These are phyloP conservation scores for Yamadazyma paraphyllophila DNA, from an alignment of 805 yeast genomes.

Conservation along the genomic window DNA sequence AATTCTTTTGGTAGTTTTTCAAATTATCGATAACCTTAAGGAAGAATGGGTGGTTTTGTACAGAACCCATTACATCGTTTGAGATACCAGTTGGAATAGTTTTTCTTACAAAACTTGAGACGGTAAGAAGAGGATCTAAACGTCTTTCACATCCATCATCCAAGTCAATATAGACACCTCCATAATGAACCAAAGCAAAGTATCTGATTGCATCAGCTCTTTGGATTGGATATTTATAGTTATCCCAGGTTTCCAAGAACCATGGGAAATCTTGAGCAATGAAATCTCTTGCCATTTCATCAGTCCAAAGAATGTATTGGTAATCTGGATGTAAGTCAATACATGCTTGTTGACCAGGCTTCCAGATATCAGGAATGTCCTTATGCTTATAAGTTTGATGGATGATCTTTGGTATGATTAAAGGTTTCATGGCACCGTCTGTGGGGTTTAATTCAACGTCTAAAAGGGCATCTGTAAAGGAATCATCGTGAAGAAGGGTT, in stretches of 20 bases:
- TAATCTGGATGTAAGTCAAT: conserved; percentile 82
- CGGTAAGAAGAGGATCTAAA: conserved; percentile 76
- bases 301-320: conserved; percentile 89
- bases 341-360: conserved; percentile 71
- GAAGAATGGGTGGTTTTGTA: conserved; percentile 85
- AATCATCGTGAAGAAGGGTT: conserved; percentile 70
- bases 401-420: conserved; percentile 80
- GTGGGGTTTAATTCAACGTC: conserved; percentile 62
- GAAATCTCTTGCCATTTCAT: conserved; percentile 74
- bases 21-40: conserved; percentile 64
- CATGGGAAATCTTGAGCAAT: conserved; percentile 79
- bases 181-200: conserved; percentile 77
- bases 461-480: conserved; percentile 60
- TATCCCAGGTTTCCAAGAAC: conserved; percentile 78
- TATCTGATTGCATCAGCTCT: conserved; percentile 91
- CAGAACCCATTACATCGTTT: conserved; percentile 89
- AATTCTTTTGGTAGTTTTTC: conserved; percentile 58
- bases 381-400: conserved; percentile 89
- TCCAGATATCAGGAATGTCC: conserved; percentile 80
- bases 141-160: conserved; percentile 84
- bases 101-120: conserved; percentile 83
- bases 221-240: conserved; percentile 76
- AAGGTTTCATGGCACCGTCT: conserved; percentile 44
- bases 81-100: conserved; percentile 90
- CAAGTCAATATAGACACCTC: conserved; percentile 87